Evolutionary conservation across 441 rosid genomes (phyloP).

Genomic region (Pelargonium australe): DNA sequence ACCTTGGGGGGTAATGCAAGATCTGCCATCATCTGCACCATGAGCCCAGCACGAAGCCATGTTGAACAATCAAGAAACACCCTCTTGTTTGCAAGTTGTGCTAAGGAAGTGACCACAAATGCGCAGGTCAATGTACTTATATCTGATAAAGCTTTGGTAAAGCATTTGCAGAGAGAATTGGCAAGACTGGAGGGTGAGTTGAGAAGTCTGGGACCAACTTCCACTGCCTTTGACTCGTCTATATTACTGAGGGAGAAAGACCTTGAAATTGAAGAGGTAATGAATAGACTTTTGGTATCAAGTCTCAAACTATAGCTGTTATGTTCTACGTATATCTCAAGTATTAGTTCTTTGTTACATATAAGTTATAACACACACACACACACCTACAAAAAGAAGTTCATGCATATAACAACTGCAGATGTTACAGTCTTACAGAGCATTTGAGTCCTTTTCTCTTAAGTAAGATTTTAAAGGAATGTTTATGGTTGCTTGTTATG

Average conservation of each 20-base stretch:
- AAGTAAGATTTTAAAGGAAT: too few relatives aligned
- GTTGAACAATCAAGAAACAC: slow-evolving; percentile 81
- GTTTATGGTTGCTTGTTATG: too few relatives aligned
- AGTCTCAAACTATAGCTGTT: not conserved
- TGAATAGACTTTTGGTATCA: not conserved
- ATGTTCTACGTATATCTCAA: not conserved
- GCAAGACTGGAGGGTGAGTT: slow-evolving; percentile 67
- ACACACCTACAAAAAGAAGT: too few relatives aligned
- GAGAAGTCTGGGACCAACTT: slow-evolving; percentile 37
- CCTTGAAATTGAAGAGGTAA: slow-evolving; percentile 63
- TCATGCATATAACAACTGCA: too few relatives aligned
- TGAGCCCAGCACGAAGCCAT: slow-evolving; percentile 67
- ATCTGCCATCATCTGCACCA: slow-evolving; percentile 78
- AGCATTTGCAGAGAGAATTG: slow-evolving; percentile 79
- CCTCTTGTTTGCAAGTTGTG: slow-evolving; percentile 74
- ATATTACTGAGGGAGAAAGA: slow-evolving; percentile 52
- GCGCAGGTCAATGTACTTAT: slow-evolving; percentile 34
- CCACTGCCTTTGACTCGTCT: slow-evolving; percentile 37
- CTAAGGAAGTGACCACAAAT: slow-evolving; percentile 72
- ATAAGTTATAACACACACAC: too few relatives aligned
- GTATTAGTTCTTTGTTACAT: not conserved
- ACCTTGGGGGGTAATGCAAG: slow-evolving; percentile 84
- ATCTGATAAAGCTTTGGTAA: slow-evolving; percentile 78
- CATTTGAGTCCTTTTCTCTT: too few relatives aligned
- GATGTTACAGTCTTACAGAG: too few relatives aligned